Percentiles rank a stretch among this genome's conserved stretches.
Conservation (phyloP, 352 stramenopile species). For the Phytophthora agathidicida region DNA sequence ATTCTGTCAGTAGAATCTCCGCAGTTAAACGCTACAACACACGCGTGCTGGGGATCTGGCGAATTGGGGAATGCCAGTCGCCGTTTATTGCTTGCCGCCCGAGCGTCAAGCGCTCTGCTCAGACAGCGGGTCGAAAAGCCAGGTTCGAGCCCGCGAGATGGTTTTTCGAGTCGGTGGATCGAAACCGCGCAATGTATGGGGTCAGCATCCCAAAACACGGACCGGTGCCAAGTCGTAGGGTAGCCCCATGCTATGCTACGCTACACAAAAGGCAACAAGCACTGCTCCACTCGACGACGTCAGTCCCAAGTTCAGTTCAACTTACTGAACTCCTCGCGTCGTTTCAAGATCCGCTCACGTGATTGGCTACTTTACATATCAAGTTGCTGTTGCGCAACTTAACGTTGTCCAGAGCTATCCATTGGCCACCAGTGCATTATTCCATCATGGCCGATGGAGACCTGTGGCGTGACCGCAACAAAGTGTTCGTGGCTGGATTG, state of each 20-base stretch:
- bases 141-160: constrained; percentile 15
- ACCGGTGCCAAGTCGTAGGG: no score
- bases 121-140: constrained; percentile 7
- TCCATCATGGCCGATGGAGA: constrained; percentile 60
- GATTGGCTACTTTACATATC: no score
- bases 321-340: constrained; percentile 23
- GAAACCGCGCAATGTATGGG: constrained; percentile 10
- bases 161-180: constrained; percentile 23
- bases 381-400: no score
- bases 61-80: constrained; percentile 17
- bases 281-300: no score
- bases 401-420: no score
- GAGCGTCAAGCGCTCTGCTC: constrained; percentile 10
- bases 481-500: constrained; percentile 85
- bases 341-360: constrained; percentile 31
- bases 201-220: constrained; percentile 16
- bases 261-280: no score
- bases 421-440: constrained; percentile 16
- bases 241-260: no score
- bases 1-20: constrained; percentile 44
- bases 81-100: no score
- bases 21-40: no score
- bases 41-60: not conserved
- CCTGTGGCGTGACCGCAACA: constrained; percentile 89
- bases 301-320: constrained; percentile 16